Evolutionary conservation across 345 rosid genomes (phyloP).

Genomic region (Turritis glabra): DNA sequence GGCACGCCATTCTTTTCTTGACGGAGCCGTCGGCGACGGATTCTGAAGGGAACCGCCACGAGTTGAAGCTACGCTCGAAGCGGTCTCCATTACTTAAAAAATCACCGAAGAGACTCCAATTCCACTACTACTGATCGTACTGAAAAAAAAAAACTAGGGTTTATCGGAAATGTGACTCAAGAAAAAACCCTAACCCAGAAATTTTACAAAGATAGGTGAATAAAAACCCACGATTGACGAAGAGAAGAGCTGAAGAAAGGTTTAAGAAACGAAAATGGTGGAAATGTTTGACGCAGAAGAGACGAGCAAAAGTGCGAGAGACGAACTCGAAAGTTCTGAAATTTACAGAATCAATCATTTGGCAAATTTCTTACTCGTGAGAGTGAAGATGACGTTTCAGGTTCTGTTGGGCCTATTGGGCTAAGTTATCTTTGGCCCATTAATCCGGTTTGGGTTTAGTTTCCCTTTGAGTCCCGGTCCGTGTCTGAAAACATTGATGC

Average conservation of each 20-base stretch:
- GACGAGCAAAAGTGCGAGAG: slow-evolving; percentile 20
- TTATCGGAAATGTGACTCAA: slow-evolving; percentile 12
- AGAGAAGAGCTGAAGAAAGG: neutral
- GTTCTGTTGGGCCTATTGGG: slow-evolving; percentile 8
- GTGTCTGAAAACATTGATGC: neutral
- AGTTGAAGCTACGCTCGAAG: slow-evolving; percentile 61
- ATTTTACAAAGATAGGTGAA: neutral
- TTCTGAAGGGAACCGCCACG: slow-evolving; percentile 73
- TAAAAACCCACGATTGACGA: neutral
- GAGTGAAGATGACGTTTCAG: slow-evolving; percentile 1
- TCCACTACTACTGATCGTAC: slow-evolving; percentile 10
- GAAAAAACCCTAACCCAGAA: slow-evolving; percentile 16
- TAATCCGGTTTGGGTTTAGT: neutral
- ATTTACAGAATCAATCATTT: slow-evolving; percentile 31
- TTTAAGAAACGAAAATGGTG: slow-evolving; percentile 28
- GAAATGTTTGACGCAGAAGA: slow-evolving; percentile 29
- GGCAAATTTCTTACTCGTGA: slow-evolving; percentile 1
- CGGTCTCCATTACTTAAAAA: slow-evolving; percentile 64
- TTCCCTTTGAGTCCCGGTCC: too few species aligned
- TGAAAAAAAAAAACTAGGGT: slow-evolving; percentile 33
- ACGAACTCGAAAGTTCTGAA: neutral
- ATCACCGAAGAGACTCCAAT: slow-evolving; percentile 32
- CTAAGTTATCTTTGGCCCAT: neutral
- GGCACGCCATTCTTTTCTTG: slow-evolving; percentile 95
- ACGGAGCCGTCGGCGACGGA: slow-evolving; percentile 38